A percentile compares a stretch with the other conserved stretches of the same genome.
These are phyloP conservation scores for Davidsoniella virescens DNA, from an alignment of 2,329 filamentous ascomycete species.

Conservation along the genomic window DNA sequence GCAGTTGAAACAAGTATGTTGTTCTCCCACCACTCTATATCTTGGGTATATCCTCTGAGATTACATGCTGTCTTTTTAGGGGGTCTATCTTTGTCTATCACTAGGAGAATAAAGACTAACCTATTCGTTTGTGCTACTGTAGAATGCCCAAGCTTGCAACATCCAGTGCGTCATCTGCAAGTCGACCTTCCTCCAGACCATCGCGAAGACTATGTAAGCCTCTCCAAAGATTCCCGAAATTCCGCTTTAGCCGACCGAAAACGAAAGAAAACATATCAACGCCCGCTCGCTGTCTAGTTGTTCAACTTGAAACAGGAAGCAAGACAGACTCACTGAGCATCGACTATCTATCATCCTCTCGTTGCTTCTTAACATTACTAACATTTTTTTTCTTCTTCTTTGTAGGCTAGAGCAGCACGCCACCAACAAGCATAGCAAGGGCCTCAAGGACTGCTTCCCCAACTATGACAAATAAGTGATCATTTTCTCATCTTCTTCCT, in stretches of 20 bases:
- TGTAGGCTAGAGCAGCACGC: conserved; percentile 53
- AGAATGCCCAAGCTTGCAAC: conserved; percentile 59
- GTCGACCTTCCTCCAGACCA: conserved; percentile 64
- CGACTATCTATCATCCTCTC: background rate
- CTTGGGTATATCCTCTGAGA: background rate
- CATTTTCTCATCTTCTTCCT: too few relatives aligned
- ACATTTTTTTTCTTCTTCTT: background rate
- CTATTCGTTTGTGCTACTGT: conserved; percentile 1
- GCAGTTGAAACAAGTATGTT: conserved; percentile 49
- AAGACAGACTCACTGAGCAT: background rate
- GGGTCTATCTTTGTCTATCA: background rate
- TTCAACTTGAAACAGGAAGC: background rate
- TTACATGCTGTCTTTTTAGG: background rate
- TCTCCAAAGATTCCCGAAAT: conserved; percentile 18
- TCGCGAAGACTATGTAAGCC: conserved; percentile 48
- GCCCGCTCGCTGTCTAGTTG: too few relatives aligned
- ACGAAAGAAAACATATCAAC: too few relatives aligned
- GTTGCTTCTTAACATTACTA: too few relatives aligned
- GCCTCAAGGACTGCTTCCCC: conserved; percentile 55
- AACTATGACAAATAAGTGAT: conserved; percentile 14
- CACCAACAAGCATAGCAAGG: conserved; percentile 61
- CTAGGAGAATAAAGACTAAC: background rate
- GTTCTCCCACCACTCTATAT: background rate
- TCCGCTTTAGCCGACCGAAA: background rate
- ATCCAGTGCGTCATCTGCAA: conserved; percentile 67